These are phyloP conservation scores for Termitomyces sp. DNA, from an alignment of 768 basidiomycete genomes.

Conservation along the genomic window DNA sequence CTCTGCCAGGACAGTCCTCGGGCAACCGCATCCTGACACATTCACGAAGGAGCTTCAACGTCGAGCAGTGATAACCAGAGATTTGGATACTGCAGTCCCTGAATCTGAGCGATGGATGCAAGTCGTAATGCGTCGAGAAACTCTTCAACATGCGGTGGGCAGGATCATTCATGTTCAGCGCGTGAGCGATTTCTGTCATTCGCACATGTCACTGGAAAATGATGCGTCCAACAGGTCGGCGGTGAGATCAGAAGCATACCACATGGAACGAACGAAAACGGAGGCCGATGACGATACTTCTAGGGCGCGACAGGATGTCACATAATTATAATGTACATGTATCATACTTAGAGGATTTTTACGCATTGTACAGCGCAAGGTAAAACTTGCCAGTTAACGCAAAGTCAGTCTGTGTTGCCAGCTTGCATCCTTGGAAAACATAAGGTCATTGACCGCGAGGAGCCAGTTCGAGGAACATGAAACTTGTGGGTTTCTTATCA, in stretches of 20 bases:
- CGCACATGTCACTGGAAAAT: neutral
- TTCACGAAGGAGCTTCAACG: constrained; percentile 12
- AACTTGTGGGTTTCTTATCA: neutral
- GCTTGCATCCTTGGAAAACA: neutral
- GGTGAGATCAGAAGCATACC: neutral
- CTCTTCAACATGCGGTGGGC: constrained; percentile 21
- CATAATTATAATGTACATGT: neutral
- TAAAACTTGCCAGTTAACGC: neutral
- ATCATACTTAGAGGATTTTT: neutral
- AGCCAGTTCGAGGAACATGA: neutral
- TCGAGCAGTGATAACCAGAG: constrained; percentile 7
- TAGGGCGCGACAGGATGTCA: neutral
- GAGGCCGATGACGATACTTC: neutral
- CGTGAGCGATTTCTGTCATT: constrained; percentile 6
- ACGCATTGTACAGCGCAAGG: neutral
- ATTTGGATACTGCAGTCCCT: neutral
- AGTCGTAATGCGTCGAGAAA: constrained; percentile 24
- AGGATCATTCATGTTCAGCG: constrained; percentile 19
- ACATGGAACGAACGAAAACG: neutral
- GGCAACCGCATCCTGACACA: neutral
- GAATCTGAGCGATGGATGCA: constrained; percentile 23
- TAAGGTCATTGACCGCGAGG: neutral
- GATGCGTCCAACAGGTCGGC: neutral
- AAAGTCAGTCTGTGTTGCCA: neutral
- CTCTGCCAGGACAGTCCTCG: constrained; percentile 6